Percentiles rank a stretch among this genome's conserved stretches.
Conservation (phyloP, 2,329 filamentous ascomycete species). For the Neonectria ditissima region DNA sequence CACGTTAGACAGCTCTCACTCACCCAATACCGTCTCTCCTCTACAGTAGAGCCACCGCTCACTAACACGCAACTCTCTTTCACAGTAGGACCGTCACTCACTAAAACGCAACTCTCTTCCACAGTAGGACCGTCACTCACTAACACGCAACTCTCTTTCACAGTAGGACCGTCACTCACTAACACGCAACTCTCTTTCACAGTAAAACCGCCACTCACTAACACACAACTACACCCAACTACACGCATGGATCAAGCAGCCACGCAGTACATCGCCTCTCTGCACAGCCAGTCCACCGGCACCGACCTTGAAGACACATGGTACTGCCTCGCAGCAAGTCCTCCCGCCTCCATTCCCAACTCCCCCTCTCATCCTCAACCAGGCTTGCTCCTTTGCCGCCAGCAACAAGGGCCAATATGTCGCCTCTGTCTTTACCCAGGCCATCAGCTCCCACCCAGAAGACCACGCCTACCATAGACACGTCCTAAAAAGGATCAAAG, state of each 20-base stretch:
- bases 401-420: slow-evolving; percentile 35
- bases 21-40: no score
- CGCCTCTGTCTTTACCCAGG: slow-evolving; percentile 29
- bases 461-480: slow-evolving; percentile 28
- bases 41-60: no score
- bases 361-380: background rate
- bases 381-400: slow-evolving; percentile 34
- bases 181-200: no score
- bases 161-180: no score
- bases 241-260: slow-evolving; percentile 25
- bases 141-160: no score
- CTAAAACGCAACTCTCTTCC: no score
- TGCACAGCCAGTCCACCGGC: slow-evolving; percentile 15
- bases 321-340: slow-evolving; percentile 32
- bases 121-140: no score
- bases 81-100: no score
- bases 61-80: no score
- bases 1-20: no score
- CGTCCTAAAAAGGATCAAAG: slow-evolving; percentile 29
- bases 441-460: slow-evolving; percentile 13
- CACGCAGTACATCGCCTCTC: slow-evolving; percentile 16
- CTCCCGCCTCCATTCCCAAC: background rate
- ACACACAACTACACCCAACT: no score
- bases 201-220: no score
- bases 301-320: slow-evolving; percentile 28